A percentile compares a stretch with the other conserved stretches of the same genome.
Conservation (phyloP, 257 asterid species). For the Ballota nigra region DNA sequence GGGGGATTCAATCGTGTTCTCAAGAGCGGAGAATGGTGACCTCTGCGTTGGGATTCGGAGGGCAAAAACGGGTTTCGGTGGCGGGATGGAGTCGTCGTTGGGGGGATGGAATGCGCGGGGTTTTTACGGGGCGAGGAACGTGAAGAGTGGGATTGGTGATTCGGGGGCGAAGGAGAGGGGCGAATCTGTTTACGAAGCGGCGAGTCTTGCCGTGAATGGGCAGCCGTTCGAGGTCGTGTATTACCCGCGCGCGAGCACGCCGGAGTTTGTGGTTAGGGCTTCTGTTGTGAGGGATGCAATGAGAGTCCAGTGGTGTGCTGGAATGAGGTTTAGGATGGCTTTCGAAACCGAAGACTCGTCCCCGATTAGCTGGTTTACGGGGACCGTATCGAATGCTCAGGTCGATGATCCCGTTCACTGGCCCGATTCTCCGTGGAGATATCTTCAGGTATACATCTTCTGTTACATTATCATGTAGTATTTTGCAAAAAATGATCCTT, state of each 20-base stretch:
- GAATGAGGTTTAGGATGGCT: constrained; percentile 83
- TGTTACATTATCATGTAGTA: no score
- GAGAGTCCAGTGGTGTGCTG: constrained; percentile 62
- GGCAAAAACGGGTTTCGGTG: constrained; percentile 56
- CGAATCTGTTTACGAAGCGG: constrained; percentile 58
- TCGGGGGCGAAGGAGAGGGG: constrained; percentile 42
- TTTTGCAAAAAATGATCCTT: no score
- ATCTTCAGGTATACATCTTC: constrained; percentile 59
- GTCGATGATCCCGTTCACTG: constrained; percentile 59
- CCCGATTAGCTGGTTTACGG: constrained; percentile 69
- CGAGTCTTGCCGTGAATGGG: constrained; percentile 44
- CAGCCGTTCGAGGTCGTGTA: constrained; percentile 61
- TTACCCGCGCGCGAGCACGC: constrained; percentile 68
- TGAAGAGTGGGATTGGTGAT: constrained; percentile 5
- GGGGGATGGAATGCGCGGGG: constrained; percentile 25
- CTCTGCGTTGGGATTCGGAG: constrained; percentile 42
- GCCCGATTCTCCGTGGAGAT: constrained; percentile 85
- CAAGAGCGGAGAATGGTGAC: constrained; percentile 62
- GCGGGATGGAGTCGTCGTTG: constrained; percentile 36
- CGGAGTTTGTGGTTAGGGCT: constrained; percentile 71
- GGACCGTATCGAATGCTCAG: constrained; percentile 57
- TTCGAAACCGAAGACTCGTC: constrained; percentile 74
- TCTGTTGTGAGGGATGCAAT: constrained; percentile 56
- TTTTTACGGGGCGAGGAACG: background rate
- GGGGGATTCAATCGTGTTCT: constrained; percentile 67